Conservation (phyloP, 148 eudicot genomes). For the Rhododendron molle region DNA sequence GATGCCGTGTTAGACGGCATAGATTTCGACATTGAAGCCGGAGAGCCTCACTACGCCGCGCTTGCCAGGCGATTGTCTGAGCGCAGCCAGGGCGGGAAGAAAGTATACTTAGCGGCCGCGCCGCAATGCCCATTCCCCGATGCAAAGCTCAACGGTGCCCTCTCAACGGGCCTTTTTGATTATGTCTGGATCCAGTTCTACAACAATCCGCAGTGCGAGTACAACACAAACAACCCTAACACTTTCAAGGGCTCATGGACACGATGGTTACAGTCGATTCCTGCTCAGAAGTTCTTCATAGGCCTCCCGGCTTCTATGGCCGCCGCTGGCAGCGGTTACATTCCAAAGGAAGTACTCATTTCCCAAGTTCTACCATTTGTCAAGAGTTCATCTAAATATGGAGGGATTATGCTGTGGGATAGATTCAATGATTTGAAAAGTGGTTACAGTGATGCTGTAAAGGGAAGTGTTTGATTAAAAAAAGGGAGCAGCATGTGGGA, state of each 20-base stretch:
- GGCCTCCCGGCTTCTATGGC: conserved; percentile 21
- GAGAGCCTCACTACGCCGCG: conserved; percentile 7
- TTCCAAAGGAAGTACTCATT: conserved; percentile 16
- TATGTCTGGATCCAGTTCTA: conserved; percentile 27
- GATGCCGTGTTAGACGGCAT: conserved; percentile 27
- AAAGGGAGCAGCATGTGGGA: no score
- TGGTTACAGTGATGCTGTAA: conserved; percentile 15
- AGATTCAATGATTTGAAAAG: conserved; percentile 12
- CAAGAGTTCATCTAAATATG: conserved; percentile 19
- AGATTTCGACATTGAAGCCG: conserved; percentile 24
- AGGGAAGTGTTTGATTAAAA: conserved; percentile 9
- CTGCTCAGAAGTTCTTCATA: conserved; percentile 13
- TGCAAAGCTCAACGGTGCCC: conserved; percentile 11
- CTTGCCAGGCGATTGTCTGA: conserved; percentile 9
- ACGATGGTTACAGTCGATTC: conserved; percentile 11
- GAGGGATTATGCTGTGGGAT: conserved; percentile 28
- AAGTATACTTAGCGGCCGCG: conserved; percentile 23
- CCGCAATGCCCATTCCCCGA: conserved; percentile 31
- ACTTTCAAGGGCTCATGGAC: conserved; percentile 17
- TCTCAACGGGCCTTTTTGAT: conserved; percentile 14
- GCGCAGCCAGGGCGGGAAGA: neutral
- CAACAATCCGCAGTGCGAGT: conserved; percentile 26
- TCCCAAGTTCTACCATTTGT: conserved; percentile 22
- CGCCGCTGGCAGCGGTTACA: conserved; percentile 21
- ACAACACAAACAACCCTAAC: neutral